Evolutionary conservation across 441 rosid species (phyloP).

Genomic region (Euphorbia schlechtendalii): DNA sequence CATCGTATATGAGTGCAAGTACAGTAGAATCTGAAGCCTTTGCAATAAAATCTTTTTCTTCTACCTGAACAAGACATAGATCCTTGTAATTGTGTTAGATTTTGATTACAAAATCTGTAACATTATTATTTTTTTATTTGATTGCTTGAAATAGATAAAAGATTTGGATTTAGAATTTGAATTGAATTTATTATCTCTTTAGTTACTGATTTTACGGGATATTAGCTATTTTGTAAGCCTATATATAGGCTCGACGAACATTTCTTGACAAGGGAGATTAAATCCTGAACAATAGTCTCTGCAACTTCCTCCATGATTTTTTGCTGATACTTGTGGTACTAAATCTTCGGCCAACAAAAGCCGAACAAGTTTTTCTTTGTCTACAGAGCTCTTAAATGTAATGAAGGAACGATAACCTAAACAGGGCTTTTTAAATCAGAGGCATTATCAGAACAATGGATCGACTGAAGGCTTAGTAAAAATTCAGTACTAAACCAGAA

Average conservation of each 20-base stretch:
- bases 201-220: too few relatives aligned
- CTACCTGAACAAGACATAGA: not conserved
- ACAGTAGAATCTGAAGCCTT: slow-evolving; percentile 7
- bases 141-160: too few relatives aligned
- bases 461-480: too few relatives aligned
- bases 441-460: not conserved
- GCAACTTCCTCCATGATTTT: slow-evolving; percentile 11
- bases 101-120: not conserved
- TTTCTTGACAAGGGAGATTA: slow-evolving; percentile 7
- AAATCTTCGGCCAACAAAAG: slow-evolving; percentile 15
- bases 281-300: slow-evolving; percentile 5
- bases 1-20: slow-evolving; percentile 7
- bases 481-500: too few relatives aligned
- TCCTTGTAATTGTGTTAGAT: not conserved
- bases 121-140: too few relatives aligned
- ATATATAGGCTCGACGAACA: too few relatives aligned
- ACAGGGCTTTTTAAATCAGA: too few relatives aligned
- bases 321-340: slow-evolving; percentile 7
- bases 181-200: too few relatives aligned
- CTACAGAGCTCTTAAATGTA: not conserved
- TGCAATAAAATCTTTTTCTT: slow-evolving; percentile 8
- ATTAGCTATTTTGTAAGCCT: too few relatives aligned
- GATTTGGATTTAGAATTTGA: too few relatives aligned
- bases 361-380: slow-evolving; percentile 9
- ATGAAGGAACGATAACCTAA: slow-evolving; percentile 6